These are phyloP conservation scores for Candida sp. DNA, from an alignment of 1,139 yeast species.

Conservation along the genomic window DNA sequence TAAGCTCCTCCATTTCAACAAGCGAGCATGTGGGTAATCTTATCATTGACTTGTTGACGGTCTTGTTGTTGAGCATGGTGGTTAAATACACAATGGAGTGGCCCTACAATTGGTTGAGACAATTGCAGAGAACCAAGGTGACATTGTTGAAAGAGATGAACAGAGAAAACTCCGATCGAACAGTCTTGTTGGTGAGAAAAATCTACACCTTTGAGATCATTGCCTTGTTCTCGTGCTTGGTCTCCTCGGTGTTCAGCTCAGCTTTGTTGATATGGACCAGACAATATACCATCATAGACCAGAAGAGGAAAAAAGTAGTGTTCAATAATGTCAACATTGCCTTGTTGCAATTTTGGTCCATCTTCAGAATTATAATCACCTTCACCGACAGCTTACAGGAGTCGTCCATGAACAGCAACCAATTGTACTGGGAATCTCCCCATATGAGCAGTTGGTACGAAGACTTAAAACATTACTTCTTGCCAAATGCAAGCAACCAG, in stretches of 20 bases:
- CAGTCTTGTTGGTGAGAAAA: constrained; percentile 16
- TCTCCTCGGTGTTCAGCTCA: constrained; percentile 27
- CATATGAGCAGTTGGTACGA: constrained; percentile 13
- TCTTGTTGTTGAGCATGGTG: constrained; percentile 30
- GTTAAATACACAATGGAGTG: constrained; percentile 34
- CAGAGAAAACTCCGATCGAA: constrained; percentile 9
- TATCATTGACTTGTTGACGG: constrained; percentile 31
- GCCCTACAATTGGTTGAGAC: constrained; percentile 42
- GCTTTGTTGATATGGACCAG: constrained; percentile 30
- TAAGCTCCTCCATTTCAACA: constrained; percentile 12
- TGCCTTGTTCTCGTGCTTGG: constrained; percentile 27
- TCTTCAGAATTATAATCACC: constrained; percentile 22
- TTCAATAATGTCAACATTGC: constrained; percentile 37
- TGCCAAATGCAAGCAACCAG: constrained; percentile 15
- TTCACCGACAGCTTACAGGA: constrained; percentile 15
- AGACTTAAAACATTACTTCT: constrained; percentile 15
- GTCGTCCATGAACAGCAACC: constrained; percentile 12
- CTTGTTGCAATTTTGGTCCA: constrained; percentile 33
- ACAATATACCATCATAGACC: constrained; percentile 29
- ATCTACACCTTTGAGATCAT: constrained; percentile 24
- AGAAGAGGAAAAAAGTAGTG: constrained; percentile 29
- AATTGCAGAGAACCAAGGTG: constrained; percentile 23
- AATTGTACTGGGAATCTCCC: constrained; percentile 9
- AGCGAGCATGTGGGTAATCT: constrained; percentile 20
- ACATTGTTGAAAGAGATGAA: constrained; percentile 21